These are phyloP conservation scores for Neonectria punicea DNA, from an alignment of 2,329 filamentous ascomycete genomes.

Conservation along the genomic window DNA sequence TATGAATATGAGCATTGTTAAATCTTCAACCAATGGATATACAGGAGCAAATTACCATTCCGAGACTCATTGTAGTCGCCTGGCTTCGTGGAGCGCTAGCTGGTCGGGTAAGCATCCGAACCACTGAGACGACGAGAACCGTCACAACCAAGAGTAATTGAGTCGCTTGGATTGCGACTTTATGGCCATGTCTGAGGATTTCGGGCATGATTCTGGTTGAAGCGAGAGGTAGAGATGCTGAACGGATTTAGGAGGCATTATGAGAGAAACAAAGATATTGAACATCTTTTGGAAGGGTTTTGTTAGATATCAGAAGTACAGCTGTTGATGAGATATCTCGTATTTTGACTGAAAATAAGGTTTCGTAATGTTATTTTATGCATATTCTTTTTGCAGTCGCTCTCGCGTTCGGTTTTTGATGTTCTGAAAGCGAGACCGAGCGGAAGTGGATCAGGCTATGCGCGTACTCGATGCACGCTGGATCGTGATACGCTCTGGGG, in stretches of 20 bases:
- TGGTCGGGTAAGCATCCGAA: neutral
- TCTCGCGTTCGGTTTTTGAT: neutral
- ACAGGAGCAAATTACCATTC: neutral
- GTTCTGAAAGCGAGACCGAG: neutral
- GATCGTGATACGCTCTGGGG: neutral
- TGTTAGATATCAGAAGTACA: neutral
- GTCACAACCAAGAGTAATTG: neutral
- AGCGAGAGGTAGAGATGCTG: neutral
- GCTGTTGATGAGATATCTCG: neutral
- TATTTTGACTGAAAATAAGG: neutral
- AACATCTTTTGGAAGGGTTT: neutral
- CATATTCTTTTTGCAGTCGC: neutral
- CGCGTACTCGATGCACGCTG: neutral
- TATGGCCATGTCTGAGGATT: neutral
- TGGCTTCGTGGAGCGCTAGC: neutral
- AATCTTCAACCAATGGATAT: neutral
- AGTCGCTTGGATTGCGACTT: neutral
- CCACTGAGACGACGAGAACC: neutral
- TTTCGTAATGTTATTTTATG: neutral
- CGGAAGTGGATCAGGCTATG: neutral
- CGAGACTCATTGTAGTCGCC: neutral
- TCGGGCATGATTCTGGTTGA: neutral
- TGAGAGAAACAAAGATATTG: neutral
- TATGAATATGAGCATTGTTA: neutral
- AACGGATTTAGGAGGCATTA: neutral